Evolutionary conservation across 768 basidiomycete species (phyloP), one percentile per base, ranked within the genome.

Genomic region (Pisolithus orientalis): DNA sequence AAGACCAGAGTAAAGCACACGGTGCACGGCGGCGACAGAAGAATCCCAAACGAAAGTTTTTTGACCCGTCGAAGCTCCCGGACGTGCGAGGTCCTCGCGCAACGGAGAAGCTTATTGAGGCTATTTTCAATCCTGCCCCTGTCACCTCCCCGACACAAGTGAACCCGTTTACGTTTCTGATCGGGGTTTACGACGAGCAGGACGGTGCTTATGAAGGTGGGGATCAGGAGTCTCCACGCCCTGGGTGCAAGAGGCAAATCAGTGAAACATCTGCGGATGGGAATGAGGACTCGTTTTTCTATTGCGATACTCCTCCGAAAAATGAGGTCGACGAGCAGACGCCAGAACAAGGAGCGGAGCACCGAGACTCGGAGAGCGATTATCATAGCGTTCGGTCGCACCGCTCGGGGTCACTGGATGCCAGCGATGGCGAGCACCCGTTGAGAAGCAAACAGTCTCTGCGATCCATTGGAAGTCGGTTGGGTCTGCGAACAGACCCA

Each of bases 71-170:
- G 52, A 61, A 60, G 25, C 72, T 86, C 6, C 81, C 82, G 1
- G 62, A 69, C 16, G 77, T 79, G 4, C 75, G 78, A 55, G 83
- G 84, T 1, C 76, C 83, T 2, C 78, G 78, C 47, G 80, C 81
- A 13, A 90, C 87, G 0, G 87, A 87, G 62, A 73, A 74, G 37
- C 74, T 91, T 39, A 90, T 90, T 61, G 89, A 91, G 51, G 82
- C 85, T 5, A 64, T 91, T 25, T 91, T 91, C 64, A 91, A 91
- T 59, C 88, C 89, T 2, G 74, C 75, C 2, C 76, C 73, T 2
- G 78, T 78, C 8, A 70, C 69, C 1, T 57, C 57, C 5, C 54
- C 51, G 1, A 47, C 25, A 32, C 53, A 52, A 39, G 54, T 67
- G 17, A 66, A 60, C 5, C 72, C 71, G 5, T 72, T 74, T 55